Base-by-base conservation (phyloP, 257 asterid species). In the Lavandula angustifolia region DNA sequence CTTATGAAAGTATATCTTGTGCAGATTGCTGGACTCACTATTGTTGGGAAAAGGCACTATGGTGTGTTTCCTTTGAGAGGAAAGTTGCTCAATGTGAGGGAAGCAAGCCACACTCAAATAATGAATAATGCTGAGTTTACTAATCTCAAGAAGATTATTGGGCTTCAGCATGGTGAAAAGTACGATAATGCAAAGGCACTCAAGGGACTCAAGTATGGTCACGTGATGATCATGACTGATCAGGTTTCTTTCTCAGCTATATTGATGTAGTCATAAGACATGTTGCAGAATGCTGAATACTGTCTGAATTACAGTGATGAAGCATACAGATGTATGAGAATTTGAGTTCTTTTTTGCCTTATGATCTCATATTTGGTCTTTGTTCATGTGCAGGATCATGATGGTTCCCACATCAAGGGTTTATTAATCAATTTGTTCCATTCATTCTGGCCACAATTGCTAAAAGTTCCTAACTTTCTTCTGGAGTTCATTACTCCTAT, bases 391-490 rank as follows among this genome's bases (percentile, higher is more conserved):
- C 88, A 92, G 99, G 99, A 94, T 76, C 96, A 94, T 69, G 99
- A 94, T 80, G 99, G 99, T 69, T 94, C 99, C 50, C 99, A 90
- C 67, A 94, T 94, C 79, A 94, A 94, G 75, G 99, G 97, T 54
- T 84, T 94, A 4, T 69, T 94, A 57, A 94, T 94, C 48, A 94
- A 94, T 70, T 94, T 94, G 76, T 84, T 94, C 55, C 99, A 94
- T 62, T 74, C 95, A 14, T 94, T 86, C 74, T 94, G 99, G 99
- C 99, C 99, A 32, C 83, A 97, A 38, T 71, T 94, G 80, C 89
- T 94, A 62, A 84, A 81, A 85, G 58, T 83, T 75, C 96, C 97
- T 31, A 69, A 88, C 12, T 94, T 94, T 66, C 54, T 94, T 5
- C 75, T 94, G 86, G 99, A 94, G 74, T 94, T 94, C 75, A 86